These are phyloP conservation scores for Pseudogymnoascus destructans DNA, from an alignment of 2,329 filamentous ascomycete species.

Conservation along the genomic window DNA sequence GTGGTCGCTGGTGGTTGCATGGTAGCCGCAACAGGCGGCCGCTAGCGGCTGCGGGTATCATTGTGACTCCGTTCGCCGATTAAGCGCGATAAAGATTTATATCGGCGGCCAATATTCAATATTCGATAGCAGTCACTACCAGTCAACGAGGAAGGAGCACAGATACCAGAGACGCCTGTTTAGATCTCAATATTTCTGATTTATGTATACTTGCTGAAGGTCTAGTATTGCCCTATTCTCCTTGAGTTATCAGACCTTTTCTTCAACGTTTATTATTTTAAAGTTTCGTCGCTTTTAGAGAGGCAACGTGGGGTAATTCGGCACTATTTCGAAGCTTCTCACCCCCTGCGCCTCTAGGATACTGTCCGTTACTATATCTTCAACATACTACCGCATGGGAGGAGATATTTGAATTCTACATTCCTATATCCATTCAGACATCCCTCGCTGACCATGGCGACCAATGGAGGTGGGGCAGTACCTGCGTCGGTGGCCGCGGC, in stretches of 20 bases:
- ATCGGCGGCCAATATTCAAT: neutral
- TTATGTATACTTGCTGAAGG: neutral
- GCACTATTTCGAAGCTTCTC: neutral
- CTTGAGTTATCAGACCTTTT: neutral
- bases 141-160: neutral
- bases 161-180: neutral
- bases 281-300: neutral
- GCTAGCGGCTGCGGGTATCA: conserved; percentile 1
- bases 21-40: conserved; percentile 4
- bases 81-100: conserved; percentile 9
- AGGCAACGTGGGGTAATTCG: conserved; percentile 5
- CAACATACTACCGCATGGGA: neutral
- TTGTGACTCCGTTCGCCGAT: neutral
- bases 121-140: neutral
- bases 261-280: neutral
- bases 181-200: neutral
- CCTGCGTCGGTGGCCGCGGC: conserved; percentile 59
- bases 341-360: neutral
- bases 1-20: conserved; percentile 7
- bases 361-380: neutral
- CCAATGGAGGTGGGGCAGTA: conserved; percentile 24
- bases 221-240: neutral
- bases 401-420: neutral
- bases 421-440: neutral
- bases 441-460: neutral